Evolutionary conservation across 2,329 filamentous ascomycete species (phyloP).

Genomic region (Penicillium sp.): DNA sequence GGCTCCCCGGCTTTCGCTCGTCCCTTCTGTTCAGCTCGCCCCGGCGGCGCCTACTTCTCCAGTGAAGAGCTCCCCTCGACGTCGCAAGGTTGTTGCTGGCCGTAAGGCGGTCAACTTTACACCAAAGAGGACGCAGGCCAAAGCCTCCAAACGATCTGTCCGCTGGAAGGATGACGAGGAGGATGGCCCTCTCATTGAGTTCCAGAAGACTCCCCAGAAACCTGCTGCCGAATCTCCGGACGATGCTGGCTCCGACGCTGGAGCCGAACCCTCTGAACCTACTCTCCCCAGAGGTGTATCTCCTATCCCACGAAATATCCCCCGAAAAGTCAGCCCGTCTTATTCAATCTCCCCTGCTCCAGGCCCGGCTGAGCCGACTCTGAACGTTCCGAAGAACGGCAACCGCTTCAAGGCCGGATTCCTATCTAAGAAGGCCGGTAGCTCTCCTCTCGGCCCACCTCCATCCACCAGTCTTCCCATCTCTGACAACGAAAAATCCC

Average conservation of each 20-base stretch:
- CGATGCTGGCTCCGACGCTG: slow-evolving; percentile 58
- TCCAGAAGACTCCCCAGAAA: slow-evolving; percentile 84
- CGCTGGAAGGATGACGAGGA: slow-evolving; percentile 92
- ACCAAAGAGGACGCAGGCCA: slow-evolving; percentile 65
- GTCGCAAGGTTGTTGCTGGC: slow-evolving; percentile 65
- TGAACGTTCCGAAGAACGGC: slow-evolving; percentile 66
- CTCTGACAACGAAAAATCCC: slow-evolving; percentile 61
- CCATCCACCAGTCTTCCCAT: slow-evolving; percentile 62
- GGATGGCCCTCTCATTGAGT: slow-evolving; percentile 83
- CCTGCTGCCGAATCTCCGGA: slow-evolving; percentile 60
- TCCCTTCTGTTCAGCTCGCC: slow-evolving; percentile 37
- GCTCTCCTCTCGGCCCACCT: slow-evolving; percentile 65
- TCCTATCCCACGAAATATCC: slow-evolving; percentile 50
- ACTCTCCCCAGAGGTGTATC: slow-evolving; percentile 56
- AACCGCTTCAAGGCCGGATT: slow-evolving; percentile 89
- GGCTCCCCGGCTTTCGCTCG: slow-evolving; percentile 30
- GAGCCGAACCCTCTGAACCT: slow-evolving; percentile 44
- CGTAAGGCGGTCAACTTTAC: slow-evolving; percentile 81
- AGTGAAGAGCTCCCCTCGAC: slow-evolving; percentile 76
- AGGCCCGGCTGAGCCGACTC: slow-evolving; percentile 60
- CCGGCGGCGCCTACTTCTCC: slow-evolving; percentile 59
- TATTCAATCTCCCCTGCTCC: slow-evolving; percentile 61
- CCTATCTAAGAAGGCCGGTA: slow-evolving; percentile 69
- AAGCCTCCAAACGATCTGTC: slow-evolving; percentile 77
- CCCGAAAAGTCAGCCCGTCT: slow-evolving; percentile 45